phyloP scores from a whole-genome alignment of 805 yeast genomes.

The Suhomyces faveliae region DNA sequence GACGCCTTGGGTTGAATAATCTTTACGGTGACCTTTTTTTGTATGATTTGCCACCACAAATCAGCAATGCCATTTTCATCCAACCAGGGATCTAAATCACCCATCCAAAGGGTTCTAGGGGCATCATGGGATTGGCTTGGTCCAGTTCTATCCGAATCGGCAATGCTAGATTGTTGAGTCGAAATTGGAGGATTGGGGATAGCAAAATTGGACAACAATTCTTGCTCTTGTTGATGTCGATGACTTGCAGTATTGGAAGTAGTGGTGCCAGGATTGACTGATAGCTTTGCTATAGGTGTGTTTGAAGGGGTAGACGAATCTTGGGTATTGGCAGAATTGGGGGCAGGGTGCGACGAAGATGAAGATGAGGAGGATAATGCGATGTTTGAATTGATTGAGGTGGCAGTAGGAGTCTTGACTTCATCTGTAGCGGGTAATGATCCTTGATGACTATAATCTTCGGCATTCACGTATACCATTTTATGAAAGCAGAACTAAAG shows the following conservation, averaged over 20 bases:
- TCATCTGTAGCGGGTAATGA: background rate
- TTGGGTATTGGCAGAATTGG: background rate
- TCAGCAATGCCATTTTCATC: constrained; percentile 57
- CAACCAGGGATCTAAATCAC: constrained; percentile 78
- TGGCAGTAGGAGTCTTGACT: background rate
- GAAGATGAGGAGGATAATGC: background rate
- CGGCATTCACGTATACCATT: background rate
- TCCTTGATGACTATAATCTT: background rate
- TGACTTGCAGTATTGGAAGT: constrained; percentile 35
- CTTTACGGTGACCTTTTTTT: constrained; percentile 61
- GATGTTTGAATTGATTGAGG: background rate
- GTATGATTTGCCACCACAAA: constrained; percentile 58
- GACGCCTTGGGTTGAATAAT: constrained; percentile 50
- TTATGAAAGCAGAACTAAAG: background rate
- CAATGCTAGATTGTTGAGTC: constrained; percentile 35
- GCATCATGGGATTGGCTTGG: constrained; percentile 24
- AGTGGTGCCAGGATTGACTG: constrained; percentile 9
- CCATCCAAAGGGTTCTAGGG: constrained; percentile 86
- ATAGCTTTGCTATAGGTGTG: background rate
- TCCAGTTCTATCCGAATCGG: constrained; percentile 16
- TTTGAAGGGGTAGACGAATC: constrained; percentile 1
- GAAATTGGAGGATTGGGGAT: constrained; percentile 44
- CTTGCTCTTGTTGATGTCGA: constrained; percentile 46
- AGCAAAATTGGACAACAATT: constrained; percentile 36
- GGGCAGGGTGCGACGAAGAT: background rate